These are phyloP conservation scores for Aspergillus nidulans DNA, from an alignment of 495 filamentous ascomycete species.

Conservation along the genomic window DNA sequence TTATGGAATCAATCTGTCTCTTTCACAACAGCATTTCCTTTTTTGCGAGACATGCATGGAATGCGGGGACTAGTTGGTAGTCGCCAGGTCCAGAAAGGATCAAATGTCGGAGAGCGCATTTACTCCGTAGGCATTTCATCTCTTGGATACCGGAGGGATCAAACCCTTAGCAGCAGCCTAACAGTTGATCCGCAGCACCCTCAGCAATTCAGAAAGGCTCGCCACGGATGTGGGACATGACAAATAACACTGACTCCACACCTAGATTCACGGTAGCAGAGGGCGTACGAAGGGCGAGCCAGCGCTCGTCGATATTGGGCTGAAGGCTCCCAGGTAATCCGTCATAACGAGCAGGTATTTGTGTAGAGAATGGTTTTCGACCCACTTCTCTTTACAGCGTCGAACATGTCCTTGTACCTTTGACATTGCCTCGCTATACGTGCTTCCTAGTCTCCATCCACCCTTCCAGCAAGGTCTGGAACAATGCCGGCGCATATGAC, in stretches of 20 bases:
- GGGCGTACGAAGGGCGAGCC: constrained; percentile 41
- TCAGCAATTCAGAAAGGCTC: constrained; percentile 13
- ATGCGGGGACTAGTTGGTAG: constrained; percentile 45
- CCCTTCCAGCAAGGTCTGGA: constrained; percentile 38
- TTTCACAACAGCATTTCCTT: constrained; percentile 48
- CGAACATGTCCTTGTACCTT: constrained; percentile 54
- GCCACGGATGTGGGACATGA: background rate
- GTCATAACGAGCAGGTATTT: constrained; percentile 50
- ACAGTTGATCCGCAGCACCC: constrained; percentile 1
- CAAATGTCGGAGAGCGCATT: constrained; percentile 54
- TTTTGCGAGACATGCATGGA: constrained; percentile 54
- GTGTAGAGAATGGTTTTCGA: constrained; percentile 57
- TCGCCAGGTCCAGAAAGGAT: constrained; percentile 57
- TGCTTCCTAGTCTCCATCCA: constrained; percentile 28
- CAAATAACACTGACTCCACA: constrained; percentile 15
- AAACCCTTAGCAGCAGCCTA: constrained; percentile 52
- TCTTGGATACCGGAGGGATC: constrained; percentile 47
- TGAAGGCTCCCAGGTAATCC: constrained; percentile 51
- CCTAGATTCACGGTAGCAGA: constrained; percentile 59
- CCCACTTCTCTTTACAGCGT: constrained; percentile 42
- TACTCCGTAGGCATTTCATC: constrained; percentile 42
- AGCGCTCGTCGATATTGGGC: constrained; percentile 50
- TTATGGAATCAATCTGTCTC: constrained; percentile 53
- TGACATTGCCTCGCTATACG: constrained; percentile 51
- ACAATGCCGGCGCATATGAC: constrained; percentile 47